Evolutionary conservation across 768 basidiomycete genomes (phyloP), one percentile per base, ranked within the genome.

Genomic region (Tricholoma matsutake): DNA sequence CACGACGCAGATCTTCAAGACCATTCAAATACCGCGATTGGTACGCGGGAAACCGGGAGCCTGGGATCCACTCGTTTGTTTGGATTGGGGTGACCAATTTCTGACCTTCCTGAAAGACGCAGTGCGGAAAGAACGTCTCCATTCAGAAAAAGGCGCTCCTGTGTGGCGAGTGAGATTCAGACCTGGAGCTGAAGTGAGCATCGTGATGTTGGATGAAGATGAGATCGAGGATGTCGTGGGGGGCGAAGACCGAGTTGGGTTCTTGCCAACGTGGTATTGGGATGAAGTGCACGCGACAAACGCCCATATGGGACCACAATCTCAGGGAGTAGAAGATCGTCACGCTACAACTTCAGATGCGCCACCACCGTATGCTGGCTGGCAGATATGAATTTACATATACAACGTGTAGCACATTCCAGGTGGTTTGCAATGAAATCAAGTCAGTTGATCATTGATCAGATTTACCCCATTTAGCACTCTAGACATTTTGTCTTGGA

Each of bases 231-330:
- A 89, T 16, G 88, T 91, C 1, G 75, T 75, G 60, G 82, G 76
- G 22, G 85, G 83, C 4, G 90, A 92, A 71, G 88, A 90, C 56
- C 76, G 92, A 54, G 81, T 91, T 20, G 92, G 92, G n/a, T 89
- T 94, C 65, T 68, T 94, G 41, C 92, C 92, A 9, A 77, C 72
- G 63, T 89, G 87, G 87, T 93, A 87, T 72, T 89, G 80, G 80
- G 71, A 78, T 16, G 77, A 80, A 66, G 63, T 76, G 18, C 62
- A 64, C 18, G 34, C 61, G 52, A 35, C 25, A 20, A 37, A 47
- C 47, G 34, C 49, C 51, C 43, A 45, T 51, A 58, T 55, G 49
- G 56, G 58, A 20, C 55, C 53, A 16, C 37, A 18, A 54, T 53
- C 41, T 9, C 57, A 35, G 49, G 41, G 35, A 20, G 32, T 18